phyloP scores from a whole-genome alignment of 140 eudicot species.

The Oenanthe javanica region DNA sequence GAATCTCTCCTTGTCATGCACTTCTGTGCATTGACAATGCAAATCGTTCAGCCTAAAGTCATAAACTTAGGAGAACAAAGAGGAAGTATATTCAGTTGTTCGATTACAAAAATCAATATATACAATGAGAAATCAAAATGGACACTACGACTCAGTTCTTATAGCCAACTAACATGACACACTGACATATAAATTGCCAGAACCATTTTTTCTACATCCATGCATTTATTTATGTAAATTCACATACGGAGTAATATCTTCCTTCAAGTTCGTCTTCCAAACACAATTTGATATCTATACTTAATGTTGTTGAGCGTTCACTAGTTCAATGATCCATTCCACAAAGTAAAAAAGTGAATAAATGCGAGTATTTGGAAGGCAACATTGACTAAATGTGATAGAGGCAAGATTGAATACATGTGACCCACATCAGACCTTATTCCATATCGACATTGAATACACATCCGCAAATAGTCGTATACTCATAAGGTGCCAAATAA shows the following conservation, averaged over 20 bases:
- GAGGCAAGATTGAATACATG: background rate
- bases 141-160: background rate
- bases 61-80: background rate
- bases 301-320: background rate
- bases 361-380: background rate
- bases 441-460: background rate
- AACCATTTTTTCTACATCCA: background rate
- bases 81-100: background rate
- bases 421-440: background rate
- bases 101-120: background rate
- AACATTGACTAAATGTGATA: background rate
- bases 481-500: background rate
- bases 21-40: background rate
- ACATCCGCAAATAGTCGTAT: background rate
- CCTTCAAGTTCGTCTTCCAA: background rate
- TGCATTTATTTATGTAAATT: background rate
- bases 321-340: background rate
- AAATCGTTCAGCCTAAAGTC: background rate
- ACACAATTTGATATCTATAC: background rate
- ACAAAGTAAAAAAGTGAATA: background rate
- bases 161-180: background rate
- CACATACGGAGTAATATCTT: background rate
- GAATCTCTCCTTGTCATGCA: background rate
- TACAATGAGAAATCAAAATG: background rate
- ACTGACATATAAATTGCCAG: background rate